Percentiles rank a stretch among this genome's conserved stretches.
Evolutionary conservation across 257 asterid genomes (phyloP).

Genomic region (Leptodermis oblonga): DNA sequence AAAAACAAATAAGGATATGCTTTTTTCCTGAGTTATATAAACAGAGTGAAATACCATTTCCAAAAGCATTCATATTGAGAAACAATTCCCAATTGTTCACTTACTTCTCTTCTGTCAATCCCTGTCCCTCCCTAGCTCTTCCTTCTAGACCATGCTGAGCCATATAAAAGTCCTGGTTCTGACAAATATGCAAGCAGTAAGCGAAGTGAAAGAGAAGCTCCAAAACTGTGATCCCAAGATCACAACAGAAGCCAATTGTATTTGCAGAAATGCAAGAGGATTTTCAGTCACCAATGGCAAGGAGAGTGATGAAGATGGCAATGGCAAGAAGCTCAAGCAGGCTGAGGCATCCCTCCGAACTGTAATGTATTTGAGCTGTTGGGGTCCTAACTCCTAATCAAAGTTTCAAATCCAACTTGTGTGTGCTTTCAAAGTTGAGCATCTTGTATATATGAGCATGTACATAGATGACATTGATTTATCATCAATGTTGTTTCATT

Average conservation of each 20-base stretch:
- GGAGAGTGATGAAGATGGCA: slow-evolving; percentile 2
- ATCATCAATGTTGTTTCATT: background rate
- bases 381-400: slow-evolving; percentile 32
- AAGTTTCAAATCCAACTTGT: background rate
- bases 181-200: background rate
- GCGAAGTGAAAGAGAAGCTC: slow-evolving; percentile 6
- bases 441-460: too few relatives aligned
- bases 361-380: slow-evolving; percentile 27
- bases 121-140: background rate
- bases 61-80: background rate
- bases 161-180: background rate
- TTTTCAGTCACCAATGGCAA: background rate
- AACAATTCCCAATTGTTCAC: background rate
- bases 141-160: background rate
- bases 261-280: background rate
- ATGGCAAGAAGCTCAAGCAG: slow-evolving; percentile 15
- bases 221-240: background rate
- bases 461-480: background rate
- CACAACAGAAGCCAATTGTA: background rate
- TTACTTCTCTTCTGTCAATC: background rate
- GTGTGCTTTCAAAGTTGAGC: background rate
- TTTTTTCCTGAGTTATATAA: background rate
- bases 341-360: slow-evolving; percentile 27
- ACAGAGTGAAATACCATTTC: background rate
- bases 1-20: background rate